phyloP scores from a whole-genome alignment of 192 early-diverging fungal species.

The Podila horticola region DNA sequence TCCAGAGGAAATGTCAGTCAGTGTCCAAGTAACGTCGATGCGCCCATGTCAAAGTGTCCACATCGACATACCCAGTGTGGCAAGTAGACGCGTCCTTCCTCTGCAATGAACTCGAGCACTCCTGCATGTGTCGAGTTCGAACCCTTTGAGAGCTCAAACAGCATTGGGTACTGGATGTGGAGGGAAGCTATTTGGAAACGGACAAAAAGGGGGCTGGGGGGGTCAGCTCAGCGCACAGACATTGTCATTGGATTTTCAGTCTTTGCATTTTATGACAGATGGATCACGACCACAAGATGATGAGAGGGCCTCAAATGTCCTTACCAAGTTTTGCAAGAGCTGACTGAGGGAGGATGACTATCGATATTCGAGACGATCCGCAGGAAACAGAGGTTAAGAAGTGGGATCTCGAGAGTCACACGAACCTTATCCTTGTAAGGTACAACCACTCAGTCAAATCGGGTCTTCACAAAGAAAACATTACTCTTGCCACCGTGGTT shows the following conservation, averaged over 20 bases:
- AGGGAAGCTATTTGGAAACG: conserved; percentile 65
- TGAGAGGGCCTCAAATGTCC: no score
- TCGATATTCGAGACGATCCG: background rate
- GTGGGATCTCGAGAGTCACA: background rate
- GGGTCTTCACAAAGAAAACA: background rate
- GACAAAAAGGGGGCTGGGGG: background rate
- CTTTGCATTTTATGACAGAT: no score
- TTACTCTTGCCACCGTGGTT: conserved; percentile 88
- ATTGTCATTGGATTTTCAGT: no score
- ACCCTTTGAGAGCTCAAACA: conserved; percentile 85
- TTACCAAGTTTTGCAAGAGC: conserved; percentile 56
- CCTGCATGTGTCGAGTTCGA: conserved; percentile 84
- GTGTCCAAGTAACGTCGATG: background rate
- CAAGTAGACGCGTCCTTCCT: conserved; percentile 94
- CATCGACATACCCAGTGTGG: conserved; percentile 86
- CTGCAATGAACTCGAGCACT: conserved; percentile 98
- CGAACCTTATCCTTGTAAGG: background rate
- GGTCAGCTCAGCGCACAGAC: background rate
- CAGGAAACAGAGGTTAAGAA: background rate
- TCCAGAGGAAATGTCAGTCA: background rate
- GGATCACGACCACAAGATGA: no score
- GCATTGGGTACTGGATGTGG: conserved; percentile 92
- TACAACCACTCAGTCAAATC: background rate
- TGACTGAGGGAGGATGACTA: conserved; percentile 83
- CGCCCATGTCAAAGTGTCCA: conserved; percentile 24